Percentiles rank a stretch among this genome's conserved stretches.
These are phyloP conservation scores for Lepidium campestre DNA, from an alignment of 441 rosid species.

Conservation along the genomic window DNA sequence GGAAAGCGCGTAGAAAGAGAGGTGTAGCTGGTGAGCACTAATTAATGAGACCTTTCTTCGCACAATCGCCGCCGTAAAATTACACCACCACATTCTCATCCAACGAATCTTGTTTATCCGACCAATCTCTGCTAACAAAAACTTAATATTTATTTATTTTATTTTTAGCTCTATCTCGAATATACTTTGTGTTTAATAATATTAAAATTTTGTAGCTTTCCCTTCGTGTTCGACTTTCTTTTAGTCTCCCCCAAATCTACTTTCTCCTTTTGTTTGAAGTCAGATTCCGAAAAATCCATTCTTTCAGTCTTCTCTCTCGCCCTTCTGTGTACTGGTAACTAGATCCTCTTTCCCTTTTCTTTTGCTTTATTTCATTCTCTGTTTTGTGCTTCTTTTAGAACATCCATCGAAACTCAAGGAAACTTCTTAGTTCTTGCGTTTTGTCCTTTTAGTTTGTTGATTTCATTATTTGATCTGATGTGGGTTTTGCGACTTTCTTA, in stretches of 20 bases:
- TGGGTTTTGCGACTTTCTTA: background rate
- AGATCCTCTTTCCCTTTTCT: background rate
- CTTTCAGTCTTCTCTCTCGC: conserved; percentile 1
- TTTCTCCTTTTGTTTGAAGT: background rate
- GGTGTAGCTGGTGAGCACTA: conserved; percentile 28
- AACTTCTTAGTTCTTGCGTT: background rate
- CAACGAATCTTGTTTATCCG: conserved; percentile 21
- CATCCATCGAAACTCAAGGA: background rate
- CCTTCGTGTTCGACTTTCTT: conserved; percentile 8
- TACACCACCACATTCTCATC: background rate
- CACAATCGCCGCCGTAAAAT: conserved; percentile 14
- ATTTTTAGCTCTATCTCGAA: background rate
- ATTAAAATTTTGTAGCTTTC: conserved; percentile 9
- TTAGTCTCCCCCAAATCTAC: background rate
- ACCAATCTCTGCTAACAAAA: conserved; percentile 4
- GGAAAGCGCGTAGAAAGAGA: conserved; percentile 11
- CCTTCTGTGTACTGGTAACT: conserved; percentile 5
- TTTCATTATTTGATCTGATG: conserved; percentile 16
- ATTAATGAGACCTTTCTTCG: conserved; percentile 12
- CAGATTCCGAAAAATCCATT: conserved; percentile 21
- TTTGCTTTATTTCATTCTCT: background rate
- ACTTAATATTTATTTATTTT: background rate
- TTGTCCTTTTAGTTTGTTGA: background rate
- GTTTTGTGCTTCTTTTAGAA: background rate
- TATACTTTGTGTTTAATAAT: background rate